Conservation (phyloP, 2,329 filamentous ascomycete species). For the Talaromyces islandicus region DNA sequence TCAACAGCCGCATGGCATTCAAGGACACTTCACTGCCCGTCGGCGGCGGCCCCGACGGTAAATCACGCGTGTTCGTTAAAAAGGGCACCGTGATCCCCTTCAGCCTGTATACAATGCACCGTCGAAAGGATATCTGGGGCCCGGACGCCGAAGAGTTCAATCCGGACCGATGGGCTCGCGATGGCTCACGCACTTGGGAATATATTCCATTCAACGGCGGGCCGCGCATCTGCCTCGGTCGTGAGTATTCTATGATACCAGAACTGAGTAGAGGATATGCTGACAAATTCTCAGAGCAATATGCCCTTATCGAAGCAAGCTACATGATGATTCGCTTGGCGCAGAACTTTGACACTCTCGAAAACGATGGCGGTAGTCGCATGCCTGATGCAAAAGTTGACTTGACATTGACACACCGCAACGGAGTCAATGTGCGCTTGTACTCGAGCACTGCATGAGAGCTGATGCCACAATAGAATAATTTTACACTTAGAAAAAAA, state of each 20-base stretch:
- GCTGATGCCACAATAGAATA: neutral
- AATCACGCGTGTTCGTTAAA: slow-evolving; percentile 57
- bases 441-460: neutral
- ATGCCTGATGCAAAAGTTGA: slow-evolving; percentile 6
- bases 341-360: slow-evolving; percentile 47
- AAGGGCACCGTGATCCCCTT: slow-evolving; percentile 63
- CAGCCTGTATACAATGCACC: slow-evolving; percentile 66
- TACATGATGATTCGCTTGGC: slow-evolving; percentile 18
- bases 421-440: slow-evolving; percentile 8
- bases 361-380: slow-evolving; percentile 6
- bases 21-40: slow-evolving; percentile 9
- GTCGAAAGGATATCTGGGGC: slow-evolving; percentile 51
- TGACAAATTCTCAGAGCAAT: slow-evolving; percentile 15
- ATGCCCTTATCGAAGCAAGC: slow-evolving; percentile 18
- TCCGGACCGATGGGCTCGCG: slow-evolving; percentile 42
- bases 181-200: slow-evolving; percentile 41
- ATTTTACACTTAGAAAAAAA: neutral
- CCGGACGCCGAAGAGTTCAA: slow-evolving; percentile 40
- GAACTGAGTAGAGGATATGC: neutral
- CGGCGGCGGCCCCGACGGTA: slow-evolving; percentile 20
- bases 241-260: slow-evolving; percentile 14
- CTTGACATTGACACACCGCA: slow-evolving; percentile 5
- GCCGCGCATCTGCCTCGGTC: slow-evolving; percentile 21
- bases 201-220: slow-evolving; percentile 24
- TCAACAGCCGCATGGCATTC: slow-evolving; percentile 41